phyloP scores from a whole-genome alignment of 2,329 filamentous ascomycete genomes.

The Diaporthe humulicola region DNA sequence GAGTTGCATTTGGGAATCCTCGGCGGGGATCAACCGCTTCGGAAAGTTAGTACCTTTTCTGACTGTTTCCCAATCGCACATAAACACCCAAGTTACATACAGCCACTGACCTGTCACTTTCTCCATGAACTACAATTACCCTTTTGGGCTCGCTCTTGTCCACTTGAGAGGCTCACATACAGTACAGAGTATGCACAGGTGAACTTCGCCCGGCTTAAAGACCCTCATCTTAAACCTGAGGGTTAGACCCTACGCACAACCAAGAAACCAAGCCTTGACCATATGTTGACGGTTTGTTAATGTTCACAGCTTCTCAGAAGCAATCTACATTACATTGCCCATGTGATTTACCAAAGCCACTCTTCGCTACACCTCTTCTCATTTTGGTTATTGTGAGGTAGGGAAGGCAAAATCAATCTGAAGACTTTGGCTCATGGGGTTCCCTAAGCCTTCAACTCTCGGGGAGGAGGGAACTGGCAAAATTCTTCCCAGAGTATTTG shows the following conservation, averaged over 20 bases:
- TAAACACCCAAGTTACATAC: background rate
- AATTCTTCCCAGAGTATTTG: background rate
- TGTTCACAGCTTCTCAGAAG: no score
- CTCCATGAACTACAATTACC: background rate
- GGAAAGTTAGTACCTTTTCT: background rate
- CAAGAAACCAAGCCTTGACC: no score
- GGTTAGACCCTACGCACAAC: background rate
- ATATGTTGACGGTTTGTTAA: background rate
- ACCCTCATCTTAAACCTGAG: no score
- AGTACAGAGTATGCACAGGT: background rate
- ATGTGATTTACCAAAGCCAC: no score
- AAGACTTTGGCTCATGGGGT: background rate
- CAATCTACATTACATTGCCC: no score
- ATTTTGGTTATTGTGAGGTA: background rate
- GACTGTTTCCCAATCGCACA: background rate
- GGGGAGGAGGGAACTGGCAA: no score
- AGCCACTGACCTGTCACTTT: background rate
- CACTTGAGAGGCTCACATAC: background rate
- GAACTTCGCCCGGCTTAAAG: no score
- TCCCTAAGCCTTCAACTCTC: background rate
- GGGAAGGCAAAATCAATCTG: background rate
- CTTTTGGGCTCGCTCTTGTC: background rate
- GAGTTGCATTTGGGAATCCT: conserved; percentile 1
- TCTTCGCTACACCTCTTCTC: no score
- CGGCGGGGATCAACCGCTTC: conserved; percentile 3